Evolutionary conservation across 179 eudicot species (phyloP).

Genomic region (Carnegiea gigantea): DNA sequence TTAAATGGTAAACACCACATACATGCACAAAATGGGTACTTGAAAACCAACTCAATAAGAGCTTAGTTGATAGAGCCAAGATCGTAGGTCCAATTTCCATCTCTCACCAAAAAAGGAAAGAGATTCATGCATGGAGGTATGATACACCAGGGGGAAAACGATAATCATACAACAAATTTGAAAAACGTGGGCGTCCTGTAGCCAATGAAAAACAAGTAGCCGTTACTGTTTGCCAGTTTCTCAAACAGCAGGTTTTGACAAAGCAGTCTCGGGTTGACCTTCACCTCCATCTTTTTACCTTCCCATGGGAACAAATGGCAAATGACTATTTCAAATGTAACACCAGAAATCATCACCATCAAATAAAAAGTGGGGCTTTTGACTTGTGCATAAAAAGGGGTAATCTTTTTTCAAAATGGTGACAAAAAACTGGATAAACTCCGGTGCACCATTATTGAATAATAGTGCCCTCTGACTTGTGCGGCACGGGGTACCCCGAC

Average conservation of each 20-base stretch:
- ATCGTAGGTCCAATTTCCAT: background rate
- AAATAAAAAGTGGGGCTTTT: background rate
- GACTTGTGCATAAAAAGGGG: background rate
- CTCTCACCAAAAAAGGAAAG: background rate
- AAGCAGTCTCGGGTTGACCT: background rate
- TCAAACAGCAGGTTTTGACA: constrained; percentile 16
- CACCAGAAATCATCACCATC: constrained; percentile 3
- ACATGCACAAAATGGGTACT: background rate
- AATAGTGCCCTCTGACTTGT: background rate
- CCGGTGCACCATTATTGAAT: background rate
- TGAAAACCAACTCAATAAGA: background rate
- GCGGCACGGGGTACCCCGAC: background rate
- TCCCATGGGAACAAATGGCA: background rate
- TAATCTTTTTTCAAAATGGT: background rate
- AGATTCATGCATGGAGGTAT: too few relatives aligned
- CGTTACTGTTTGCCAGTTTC: background rate
- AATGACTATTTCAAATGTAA: background rate
- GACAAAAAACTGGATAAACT: background rate
- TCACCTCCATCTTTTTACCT: background rate
- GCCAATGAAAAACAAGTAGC: constrained; percentile 8
- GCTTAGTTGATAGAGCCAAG: background rate
- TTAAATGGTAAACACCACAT: too few relatives aligned
- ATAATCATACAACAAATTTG: background rate
- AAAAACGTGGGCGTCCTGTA: background rate
- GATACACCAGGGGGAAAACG: too few relatives aligned